phyloP scores from a whole-genome alignment of 2,329 filamentous ascomycete genomes.

The Fusarium chuoi region DNA sequence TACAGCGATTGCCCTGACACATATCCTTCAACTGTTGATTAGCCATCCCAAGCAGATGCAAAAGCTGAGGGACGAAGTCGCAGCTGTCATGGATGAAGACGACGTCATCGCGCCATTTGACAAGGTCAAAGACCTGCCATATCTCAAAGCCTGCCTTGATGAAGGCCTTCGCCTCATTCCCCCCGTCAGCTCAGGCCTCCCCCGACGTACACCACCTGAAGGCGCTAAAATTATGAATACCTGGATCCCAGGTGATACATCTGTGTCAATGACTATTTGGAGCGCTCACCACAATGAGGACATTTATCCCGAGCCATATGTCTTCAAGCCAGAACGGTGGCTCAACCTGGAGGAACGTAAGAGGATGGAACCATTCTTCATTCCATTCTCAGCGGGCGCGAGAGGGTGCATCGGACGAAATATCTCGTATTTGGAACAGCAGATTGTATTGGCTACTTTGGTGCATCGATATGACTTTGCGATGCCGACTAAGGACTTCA shows the following conservation, averaged over 20 bases:
- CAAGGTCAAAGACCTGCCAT: conserved; percentile 61
- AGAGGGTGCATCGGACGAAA: conserved; percentile 55
- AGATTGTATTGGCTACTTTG: conserved; percentile 54
- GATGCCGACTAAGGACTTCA: conserved; percentile 1
- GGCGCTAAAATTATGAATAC: conserved; percentile 46
- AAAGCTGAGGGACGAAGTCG: conserved; percentile 57
- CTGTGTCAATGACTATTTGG: conserved; percentile 52
- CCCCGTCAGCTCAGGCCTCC: conserved; percentile 44
- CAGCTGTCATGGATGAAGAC: conserved; percentile 53
- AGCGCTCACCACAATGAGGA: conserved; percentile 53
- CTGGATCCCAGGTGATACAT: conserved; percentile 51
- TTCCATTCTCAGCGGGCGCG: conserved; percentile 55
- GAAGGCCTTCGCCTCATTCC: conserved; percentile 53
- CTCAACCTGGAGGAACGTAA: conserved; percentile 47
- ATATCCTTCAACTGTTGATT: conserved; percentile 63
- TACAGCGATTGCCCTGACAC: conserved; percentile 60
- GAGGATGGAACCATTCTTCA: conserved; percentile 50
- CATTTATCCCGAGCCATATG: conserved; percentile 53
- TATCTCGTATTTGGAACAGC: conserved; percentile 57
- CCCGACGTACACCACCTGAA: conserved; percentile 42
- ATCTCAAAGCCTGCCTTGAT: conserved; percentile 62
- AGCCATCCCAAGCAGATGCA: conserved; percentile 54
- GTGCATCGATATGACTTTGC: conserved; percentile 56
- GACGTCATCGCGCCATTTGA: conserved; percentile 60
- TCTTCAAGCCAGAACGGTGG: conserved; percentile 55